A percentile compares a stretch with the other conserved stretches of the same genome.
Evolutionary conservation across 1,284 basidiomycete genomes (phyloP).

Genomic region (Wallemia mellicola): DNA sequence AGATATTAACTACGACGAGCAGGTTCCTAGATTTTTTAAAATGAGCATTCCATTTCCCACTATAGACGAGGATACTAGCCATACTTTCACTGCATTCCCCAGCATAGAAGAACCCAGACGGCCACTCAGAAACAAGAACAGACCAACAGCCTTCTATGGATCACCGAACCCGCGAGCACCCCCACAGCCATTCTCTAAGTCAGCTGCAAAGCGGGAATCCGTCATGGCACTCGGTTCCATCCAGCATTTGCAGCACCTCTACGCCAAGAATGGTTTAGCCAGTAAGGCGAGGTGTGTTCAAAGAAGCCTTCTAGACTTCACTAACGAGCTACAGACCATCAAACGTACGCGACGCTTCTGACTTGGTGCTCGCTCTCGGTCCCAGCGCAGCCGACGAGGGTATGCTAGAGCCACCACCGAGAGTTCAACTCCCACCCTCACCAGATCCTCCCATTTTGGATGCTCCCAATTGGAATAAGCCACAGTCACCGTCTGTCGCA

Average conservation of each 20-base stretch:
- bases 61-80: neutral
- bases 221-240: constrained; percentile 62
- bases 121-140: neutral
- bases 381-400: constrained; percentile 26
- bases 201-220: constrained; percentile 53
- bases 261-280: constrained; percentile 46
- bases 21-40: neutral
- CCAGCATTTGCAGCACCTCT: constrained; percentile 60
- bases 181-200: constrained; percentile 48
- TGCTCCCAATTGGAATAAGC: neutral
- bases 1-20: too few species aligned
- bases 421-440: constrained; percentile 20
- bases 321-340: constrained; percentile 2
- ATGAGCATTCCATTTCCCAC: neutral
- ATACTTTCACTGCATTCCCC: neutral
- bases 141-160: constrained; percentile 34
- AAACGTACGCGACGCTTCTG: neutral
- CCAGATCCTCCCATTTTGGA: constrained; percentile 5
- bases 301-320: neutral
- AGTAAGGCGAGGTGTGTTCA: constrained; percentile 34
- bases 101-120: neutral
- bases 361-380: constrained; percentile 19
- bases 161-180: constrained; percentile 33
- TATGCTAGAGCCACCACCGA: constrained; percentile 36
- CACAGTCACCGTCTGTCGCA: constrained; percentile 20